Base-by-base conservation (phyloP, 768 basidiomycete genomes). In the Mycena latifolia region DNA sequence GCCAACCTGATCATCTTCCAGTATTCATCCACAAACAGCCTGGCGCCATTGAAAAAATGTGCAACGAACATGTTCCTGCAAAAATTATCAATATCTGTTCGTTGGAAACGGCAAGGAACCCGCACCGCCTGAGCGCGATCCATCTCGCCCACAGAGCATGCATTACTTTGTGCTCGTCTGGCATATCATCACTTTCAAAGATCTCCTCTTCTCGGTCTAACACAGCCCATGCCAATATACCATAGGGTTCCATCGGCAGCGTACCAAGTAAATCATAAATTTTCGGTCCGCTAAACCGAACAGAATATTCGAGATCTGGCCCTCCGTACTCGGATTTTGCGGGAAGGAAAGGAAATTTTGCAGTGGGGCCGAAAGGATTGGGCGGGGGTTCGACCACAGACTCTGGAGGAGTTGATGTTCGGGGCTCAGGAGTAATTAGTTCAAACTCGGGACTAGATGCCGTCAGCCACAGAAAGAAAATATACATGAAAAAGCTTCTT, bases 161-260 rank as follows among this genome's bases (percentile, higher is more conserved):
- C 81, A 94, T 90, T 9, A 93, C 88, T 74, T 94, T 94, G 63
- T 91, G 87, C 66, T 93, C 91, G 61, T 92, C 92, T 43, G 81
- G 80, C 14, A 93, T 80, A 71, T 93, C 88, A 65, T 92, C 89
- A 48, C 85, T 78, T 66, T 92, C 90, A 61, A 87, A 93, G 0
- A 94, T 81, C 67, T 93, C 92, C 53, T 93, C 93, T 71, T 94
- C 92, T 43, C 86, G 78, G 63, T 93, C 92, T 10, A 91, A 54
- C 10, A 94, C 81, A 41, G 84, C 80, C 92, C 92, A 94, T 3
- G 84, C 83, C 46, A 91, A 80, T 2, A 91, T 77, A 4, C 93
- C 93, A 65, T 85, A 93, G 5, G 77, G 78, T 28, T 89, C 85
- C 71, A 90, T 74, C 0, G 91, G 84, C 15, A 91, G 74, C 7